Evolutionary conservation across 2,329 filamentous ascomycete species (phyloP).

Genomic region (Xylogone sp.): DNA sequence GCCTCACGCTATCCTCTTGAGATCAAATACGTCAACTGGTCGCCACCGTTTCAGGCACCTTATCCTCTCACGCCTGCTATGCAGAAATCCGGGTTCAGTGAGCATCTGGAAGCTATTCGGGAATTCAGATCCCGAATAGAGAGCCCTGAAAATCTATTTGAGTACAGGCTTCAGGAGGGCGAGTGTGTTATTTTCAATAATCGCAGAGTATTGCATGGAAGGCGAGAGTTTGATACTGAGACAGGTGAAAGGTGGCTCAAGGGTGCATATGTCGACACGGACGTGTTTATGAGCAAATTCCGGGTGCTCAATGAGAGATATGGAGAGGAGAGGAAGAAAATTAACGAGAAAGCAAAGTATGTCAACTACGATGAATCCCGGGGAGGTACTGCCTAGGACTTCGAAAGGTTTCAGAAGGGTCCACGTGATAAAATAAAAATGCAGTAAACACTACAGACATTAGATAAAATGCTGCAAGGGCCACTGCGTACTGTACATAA

Average conservation of each 20-base stretch:
- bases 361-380: neutral
- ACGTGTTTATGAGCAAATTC: conserved; percentile 51
- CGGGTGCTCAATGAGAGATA: conserved; percentile 29
- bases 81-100: conserved; percentile 9
- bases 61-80: conserved; percentile 28
- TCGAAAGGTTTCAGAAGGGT: neutral
- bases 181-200: conserved; percentile 96
- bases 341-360: neutral
- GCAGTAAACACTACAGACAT: too few relatives aligned
- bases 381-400: neutral
- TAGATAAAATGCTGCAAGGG: too few relatives aligned
- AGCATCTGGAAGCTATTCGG: conserved; percentile 46
- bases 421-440: too few relatives aligned
- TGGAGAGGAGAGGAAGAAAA: neutral
- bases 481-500: too few relatives aligned
- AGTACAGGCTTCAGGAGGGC: conserved; percentile 72
- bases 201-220: conserved; percentile 76
- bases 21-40: conserved; percentile 55
- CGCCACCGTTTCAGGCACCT: conserved; percentile 73
- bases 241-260: conserved; percentile 75
- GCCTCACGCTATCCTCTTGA: neutral
- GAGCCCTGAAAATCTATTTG: conserved; percentile 53
- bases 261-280: conserved; percentile 75
- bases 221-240: conserved; percentile 66
- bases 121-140: conserved; percentile 60